Base-by-base conservation (phyloP, 2,329 filamentous ascomycete genomes). In the Fusarium annulatum region DNA sequence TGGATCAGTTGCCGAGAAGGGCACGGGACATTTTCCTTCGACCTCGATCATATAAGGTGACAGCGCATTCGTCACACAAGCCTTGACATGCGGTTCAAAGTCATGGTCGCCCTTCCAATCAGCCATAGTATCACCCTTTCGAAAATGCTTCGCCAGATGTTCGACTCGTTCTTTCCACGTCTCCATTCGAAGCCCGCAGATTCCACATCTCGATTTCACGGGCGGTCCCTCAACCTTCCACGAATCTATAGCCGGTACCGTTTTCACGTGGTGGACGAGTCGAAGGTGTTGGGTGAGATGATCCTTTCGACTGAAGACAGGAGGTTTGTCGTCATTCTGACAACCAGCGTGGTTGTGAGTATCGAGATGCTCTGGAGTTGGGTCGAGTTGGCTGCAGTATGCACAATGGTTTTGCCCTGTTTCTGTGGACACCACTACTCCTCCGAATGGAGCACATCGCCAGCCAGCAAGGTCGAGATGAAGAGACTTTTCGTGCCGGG, bases 241-340 rank as follows among this genome's bases (percentile, higher is more conserved):
- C 16, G 65, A 52, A 12, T 78, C 80, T 77, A 66, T 88, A 80
- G 84, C 85, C 81, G 69, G 81, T 76, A 55, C 77, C 42, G 9
- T 79, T 79, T 86, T 85, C 16, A 77, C 33, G n/a, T 77, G 76
- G 51, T 81, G 80, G 3, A 78, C 73, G 8, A 77, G 70, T 21
- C 78, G 69, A 2, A 81, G 65, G 19, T 81, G 80, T 26, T 81
- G 80, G 3, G 76, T 69, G 1, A 81, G 76, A 23, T 81, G 80
- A 11, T 81, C 80, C 11, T 81, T 81, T 7, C 80, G 73, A 0
- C 71, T 72, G 34, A 81, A 81, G 4, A 74, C 46, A 2, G 73
- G 76, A 2, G 57, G 59, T 4, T 49, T 45, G 1, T 41, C 65
- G 2, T 63, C 48, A 10, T 53, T 55, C 4, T 74, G 66, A 7